Base-by-base conservation (phyloP, 768 basidiomycete species). In the Trametes gibbosa region DNA sequence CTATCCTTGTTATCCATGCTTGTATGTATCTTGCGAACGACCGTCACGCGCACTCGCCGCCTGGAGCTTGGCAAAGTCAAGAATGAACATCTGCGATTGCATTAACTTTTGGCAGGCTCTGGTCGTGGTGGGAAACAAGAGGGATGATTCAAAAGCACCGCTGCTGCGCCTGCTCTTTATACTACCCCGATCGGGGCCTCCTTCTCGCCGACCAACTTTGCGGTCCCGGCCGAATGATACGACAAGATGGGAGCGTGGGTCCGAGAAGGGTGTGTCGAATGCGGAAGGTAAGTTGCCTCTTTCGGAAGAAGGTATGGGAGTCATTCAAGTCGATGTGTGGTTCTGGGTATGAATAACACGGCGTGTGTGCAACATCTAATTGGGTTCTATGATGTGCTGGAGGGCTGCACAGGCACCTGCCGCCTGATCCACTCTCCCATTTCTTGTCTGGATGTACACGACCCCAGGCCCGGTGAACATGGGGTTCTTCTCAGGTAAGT, bases 391-490 rank as follows among this genome's bases (percentile, higher is more conserved):
- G 40, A 41, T 41, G 14, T 41, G 3, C 5, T 41, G 40, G 4
- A 5, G 29, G 5, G 5, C 29, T 32, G 29, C 29, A 32, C 29
- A 10, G 37, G 37, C 37, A 73, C 62, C 58, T 71, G 68, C 8
- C 63, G 66, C 17, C 54, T 34, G 32, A 74, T 73, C 70, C 70
- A 74, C 12, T 52, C 54, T 16, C 66, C 63, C 16, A 74, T 71
- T 74, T 49, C 72, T 60, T 2, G 72, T 68, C 61, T 74, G 72
- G 29, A 73, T 63, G 58, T 70, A 74, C 21, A 74, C 67, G 4
- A 61, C 66, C 1, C 72, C 73, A 24, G 73, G 73, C 0, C 73
- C 73, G n/a, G 71, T 73, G 61, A 71, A 73, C 17, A 70, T 70
- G 48, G 6, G 16, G 13, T 8, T 9, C n/a, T 13, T 8, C 19